A percentile compares a stretch with the other conserved stretches of the same genome.
These are phyloP conservation scores for Salix exigua DNA, from an alignment of 345 rosid species.

Conservation along the genomic window DNA sequence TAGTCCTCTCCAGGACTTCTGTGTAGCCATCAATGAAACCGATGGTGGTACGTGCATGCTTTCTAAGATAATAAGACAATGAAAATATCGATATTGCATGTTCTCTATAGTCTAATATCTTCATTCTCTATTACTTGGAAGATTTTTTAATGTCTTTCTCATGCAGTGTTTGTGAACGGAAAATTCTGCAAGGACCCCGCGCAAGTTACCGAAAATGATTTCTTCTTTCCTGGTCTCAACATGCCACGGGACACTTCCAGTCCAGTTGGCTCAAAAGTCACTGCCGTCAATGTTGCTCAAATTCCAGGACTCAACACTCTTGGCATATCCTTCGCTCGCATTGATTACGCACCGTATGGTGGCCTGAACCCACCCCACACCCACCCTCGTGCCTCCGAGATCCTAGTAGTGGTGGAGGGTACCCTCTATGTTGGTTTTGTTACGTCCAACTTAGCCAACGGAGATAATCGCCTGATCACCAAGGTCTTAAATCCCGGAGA, in stretches of 20 bases:
- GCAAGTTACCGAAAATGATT: not conserved
- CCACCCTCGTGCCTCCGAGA: no score
- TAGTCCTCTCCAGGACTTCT: conserved; percentile 16
- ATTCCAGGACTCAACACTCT: conserved; percentile 13
- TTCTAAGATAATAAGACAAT: not conserved
- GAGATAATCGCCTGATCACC: conserved; percentile 7
- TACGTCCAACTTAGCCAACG: no score
- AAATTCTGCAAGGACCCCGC: conserved; percentile 15
- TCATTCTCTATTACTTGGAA: not conserved
- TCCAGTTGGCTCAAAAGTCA: not conserved
- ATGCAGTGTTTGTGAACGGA: conserved; percentile 6
- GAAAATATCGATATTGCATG: not conserved
- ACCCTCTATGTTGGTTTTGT: no score
- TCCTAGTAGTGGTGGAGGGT: no score
- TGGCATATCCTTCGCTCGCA: not conserved
- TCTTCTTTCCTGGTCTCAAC: not conserved
- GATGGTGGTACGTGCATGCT: not conserved
- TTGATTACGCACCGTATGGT: no score
- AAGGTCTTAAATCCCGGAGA: conserved; percentile 7
- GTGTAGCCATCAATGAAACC: not conserved
- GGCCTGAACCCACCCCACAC: no score
- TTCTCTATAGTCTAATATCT: not conserved
- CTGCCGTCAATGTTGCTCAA: not conserved
- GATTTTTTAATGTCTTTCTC: not conserved
- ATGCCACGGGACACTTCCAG: not conserved